Conservation (phyloP, 192 early-diverging fungal genomes). For the Kickxella alabastrina region DNA sequence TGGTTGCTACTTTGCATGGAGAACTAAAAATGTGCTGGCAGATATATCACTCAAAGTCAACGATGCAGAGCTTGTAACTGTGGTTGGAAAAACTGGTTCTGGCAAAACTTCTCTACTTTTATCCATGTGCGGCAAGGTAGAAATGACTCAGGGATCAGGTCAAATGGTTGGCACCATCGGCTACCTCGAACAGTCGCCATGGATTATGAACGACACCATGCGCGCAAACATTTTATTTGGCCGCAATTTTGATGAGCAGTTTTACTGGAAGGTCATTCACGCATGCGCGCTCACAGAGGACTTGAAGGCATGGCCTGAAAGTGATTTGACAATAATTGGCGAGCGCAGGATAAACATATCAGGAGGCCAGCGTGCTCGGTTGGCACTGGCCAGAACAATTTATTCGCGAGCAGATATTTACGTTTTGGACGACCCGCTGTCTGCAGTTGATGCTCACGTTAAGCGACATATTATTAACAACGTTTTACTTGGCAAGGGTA, state of each 20-base stretch:
- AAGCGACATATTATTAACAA: constrained; percentile 62
- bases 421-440: constrained; percentile 69
- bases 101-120: constrained; percentile 64
- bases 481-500: constrained; percentile 52
- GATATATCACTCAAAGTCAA: constrained; percentile 5
- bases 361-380: constrained; percentile 66
- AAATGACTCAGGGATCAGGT: constrained; percentile 34
- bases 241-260: constrained; percentile 51
- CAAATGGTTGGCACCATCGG: constrained; percentile 16
- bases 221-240: constrained; percentile 82
- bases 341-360: constrained; percentile 69
- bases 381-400: constrained; percentile 61
- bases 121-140: constrained; percentile 56
- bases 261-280: constrained; percentile 59
- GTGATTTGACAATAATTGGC: constrained; percentile 68
- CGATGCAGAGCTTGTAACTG: constrained; percentile 50
- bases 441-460: constrained; percentile 64
- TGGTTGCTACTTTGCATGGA: constrained; percentile 1
- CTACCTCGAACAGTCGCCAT: constrained; percentile 22
- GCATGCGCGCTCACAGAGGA: constrained; percentile 63
- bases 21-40: constrained; percentile 1
- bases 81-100: constrained; percentile 57
- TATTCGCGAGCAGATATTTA: constrained; percentile 67
- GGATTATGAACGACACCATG: constrained; percentile 55
- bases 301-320: constrained; percentile 57